A percentile compares a stretch with the other conserved stretches of the same genome.
Evolutionary conservation across 768 basidiomycete genomes (phyloP).

Genomic region (Tricholoma sp.): DNA sequence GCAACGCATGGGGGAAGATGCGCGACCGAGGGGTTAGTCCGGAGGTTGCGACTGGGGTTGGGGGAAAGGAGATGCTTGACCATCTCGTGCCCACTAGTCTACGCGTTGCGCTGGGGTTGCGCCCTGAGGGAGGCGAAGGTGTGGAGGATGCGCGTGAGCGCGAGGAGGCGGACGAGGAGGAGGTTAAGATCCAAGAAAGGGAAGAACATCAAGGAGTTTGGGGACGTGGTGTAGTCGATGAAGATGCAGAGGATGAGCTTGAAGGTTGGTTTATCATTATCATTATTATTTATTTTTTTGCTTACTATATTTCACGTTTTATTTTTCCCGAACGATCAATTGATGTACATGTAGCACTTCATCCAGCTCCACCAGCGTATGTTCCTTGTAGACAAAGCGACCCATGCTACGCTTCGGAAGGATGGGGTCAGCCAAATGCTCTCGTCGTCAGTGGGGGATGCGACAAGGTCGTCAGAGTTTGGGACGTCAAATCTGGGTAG

Average conservation of each 20-base stretch:
- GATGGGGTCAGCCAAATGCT: slow-evolving; percentile 85
- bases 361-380: slow-evolving; percentile 2
- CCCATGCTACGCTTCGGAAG: slow-evolving; percentile 63
- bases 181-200: background rate
- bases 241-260: slow-evolving; percentile 5
- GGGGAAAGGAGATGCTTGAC: slow-evolving; percentile 15
- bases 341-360: background rate
- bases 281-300: background rate
- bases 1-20: background rate
- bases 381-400: slow-evolving; percentile 37
- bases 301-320: background rate
- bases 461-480: slow-evolving; percentile 86
- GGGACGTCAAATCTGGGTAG: slow-evolving; percentile 86
- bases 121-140: slow-evolving; percentile 10
- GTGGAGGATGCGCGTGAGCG: slow-evolving; percentile 3
- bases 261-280: background rate
- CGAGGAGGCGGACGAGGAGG: slow-evolving; percentile 1
- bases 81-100: slow-evolving; percentile 34
- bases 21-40: background rate
- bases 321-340: background rate
- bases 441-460: slow-evolving; percentile 91
- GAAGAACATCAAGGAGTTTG: slow-evolving; percentile 4
- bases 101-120: slow-evolving; percentile 45
- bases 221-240: slow-evolving; percentile 5
- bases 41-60: background rate